Conservation (phyloP, 805 yeast genomes). For the Candida orba region DNA sequence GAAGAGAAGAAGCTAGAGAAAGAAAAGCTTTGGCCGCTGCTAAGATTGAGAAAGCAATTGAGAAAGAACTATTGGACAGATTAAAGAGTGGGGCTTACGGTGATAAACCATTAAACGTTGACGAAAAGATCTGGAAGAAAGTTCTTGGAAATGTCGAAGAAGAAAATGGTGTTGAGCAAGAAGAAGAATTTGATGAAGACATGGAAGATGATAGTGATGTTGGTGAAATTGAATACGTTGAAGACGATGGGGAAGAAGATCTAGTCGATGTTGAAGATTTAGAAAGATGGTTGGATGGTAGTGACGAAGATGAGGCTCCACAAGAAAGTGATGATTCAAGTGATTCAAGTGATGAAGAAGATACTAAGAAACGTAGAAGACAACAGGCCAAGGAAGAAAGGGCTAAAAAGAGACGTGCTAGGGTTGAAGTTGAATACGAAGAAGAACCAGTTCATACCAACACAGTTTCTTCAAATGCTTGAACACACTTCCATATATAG, state of each 20-base stretch:
- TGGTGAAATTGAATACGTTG: conserved; percentile 83
- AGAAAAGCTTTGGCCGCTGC: conserved; percentile 97
- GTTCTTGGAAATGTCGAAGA: conserved; percentile 80
- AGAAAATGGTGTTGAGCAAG: conserved; percentile 47
- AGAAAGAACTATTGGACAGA: conserved; percentile 89
- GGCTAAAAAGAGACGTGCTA: conserved; percentile 51
- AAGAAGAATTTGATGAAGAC: conserved; percentile 41
- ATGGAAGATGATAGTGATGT: conserved; percentile 49
- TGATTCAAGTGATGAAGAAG: conserved; percentile 32
- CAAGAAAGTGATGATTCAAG: conserved; percentile 30
- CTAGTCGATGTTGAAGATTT: conserved; percentile 92
- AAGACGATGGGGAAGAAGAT: conserved; percentile 83
- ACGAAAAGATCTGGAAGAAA: conserved; percentile 91
- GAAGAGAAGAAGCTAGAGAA: conserved; percentile 92
- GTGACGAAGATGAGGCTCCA: conserved; percentile 31
- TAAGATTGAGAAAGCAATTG: conserved; percentile 92
- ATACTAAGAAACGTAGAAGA: conserved; percentile 29
- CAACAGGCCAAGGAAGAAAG: conserved; percentile 32
- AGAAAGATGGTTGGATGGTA: conserved; percentile 75
- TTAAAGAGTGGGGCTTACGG: conserved; percentile 98
- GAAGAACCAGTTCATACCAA: conserved; percentile 43
- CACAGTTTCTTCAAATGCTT: conserved; percentile 12
- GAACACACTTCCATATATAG: neutral
- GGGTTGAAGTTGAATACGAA: conserved; percentile 81
- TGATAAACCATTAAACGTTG: conserved; percentile 94